Percentiles rank a stretch among this genome's conserved stretches.
Conservation (phyloP, 1,139 yeast species). For the Zygosaccharomyces sapae region DNA sequence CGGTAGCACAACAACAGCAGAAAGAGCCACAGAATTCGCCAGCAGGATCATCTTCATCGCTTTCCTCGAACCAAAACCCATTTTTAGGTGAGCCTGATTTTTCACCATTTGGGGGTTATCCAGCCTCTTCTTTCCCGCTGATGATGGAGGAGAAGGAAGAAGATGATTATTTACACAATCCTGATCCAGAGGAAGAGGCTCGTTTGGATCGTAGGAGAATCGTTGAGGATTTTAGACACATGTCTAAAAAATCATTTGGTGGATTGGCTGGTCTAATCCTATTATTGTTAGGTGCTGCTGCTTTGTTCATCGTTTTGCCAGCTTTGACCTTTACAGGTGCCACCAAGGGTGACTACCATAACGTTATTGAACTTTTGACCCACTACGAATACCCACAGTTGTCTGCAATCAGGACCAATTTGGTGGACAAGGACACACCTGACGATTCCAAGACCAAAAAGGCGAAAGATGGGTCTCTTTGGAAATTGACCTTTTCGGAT, state of each 20-base stretch:
- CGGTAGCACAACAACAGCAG: conserved; percentile 18
- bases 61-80: conserved; percentile 34
- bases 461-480: conserved; percentile 52
- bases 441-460: conserved; percentile 44
- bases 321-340: conserved; percentile 71
- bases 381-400: conserved; percentile 56
- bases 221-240: conserved; percentile 51
- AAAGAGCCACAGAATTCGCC: conserved; percentile 19
- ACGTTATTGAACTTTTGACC: conserved; percentile 41
- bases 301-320: conserved; percentile 69
- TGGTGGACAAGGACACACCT: conserved; percentile 83
- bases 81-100: conserved; percentile 46
- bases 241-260: conserved; percentile 57
- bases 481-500: conserved; percentile 75
- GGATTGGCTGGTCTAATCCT: conserved; percentile 56
- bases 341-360: conserved; percentile 35
- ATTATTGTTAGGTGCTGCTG: conserved; percentile 55
- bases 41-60: conserved; percentile 32
- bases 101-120: conserved; percentile 93
- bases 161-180: conserved; percentile 88
- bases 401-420: conserved; percentile 54
- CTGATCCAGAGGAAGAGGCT: conserved; percentile 87
- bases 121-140: conserved; percentile 81
- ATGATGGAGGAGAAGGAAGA: conserved; percentile 86
- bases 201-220: conserved; percentile 64